Percentiles rank a stretch among this genome's conserved stretches.
phyloP scores from a whole-genome alignment of 2,329 filamentous ascomycete species.

The Geosmithia putterillii region DNA sequence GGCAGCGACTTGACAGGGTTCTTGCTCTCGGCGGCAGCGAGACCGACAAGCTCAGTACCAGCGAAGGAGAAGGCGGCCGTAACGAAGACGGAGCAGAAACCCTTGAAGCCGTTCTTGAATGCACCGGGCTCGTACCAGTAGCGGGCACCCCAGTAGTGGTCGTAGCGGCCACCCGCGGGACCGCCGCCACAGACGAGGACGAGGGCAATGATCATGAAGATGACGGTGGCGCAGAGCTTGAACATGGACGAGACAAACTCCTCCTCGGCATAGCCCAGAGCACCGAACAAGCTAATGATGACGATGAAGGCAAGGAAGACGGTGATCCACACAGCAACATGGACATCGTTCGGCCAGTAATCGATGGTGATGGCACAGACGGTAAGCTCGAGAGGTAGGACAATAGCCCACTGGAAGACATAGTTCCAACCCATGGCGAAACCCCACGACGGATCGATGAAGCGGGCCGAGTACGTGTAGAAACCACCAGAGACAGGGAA shows the following conservation, averaged over 20 bases:
- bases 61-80: conserved; percentile 57
- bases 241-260: conserved; percentile 40
- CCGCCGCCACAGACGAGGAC: conserved; percentile 43
- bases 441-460: conserved; percentile 46
- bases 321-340: conserved; percentile 34
- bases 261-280: conserved; percentile 35
- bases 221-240: conserved; percentile 39
- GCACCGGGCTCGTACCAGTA: conserved; percentile 28
- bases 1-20: conserved; percentile 60
- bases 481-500: conserved; percentile 48
- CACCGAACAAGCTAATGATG: conserved; percentile 37
- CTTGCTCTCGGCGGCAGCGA: conserved; percentile 52
- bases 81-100: conserved; percentile 54
- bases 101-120: conserved; percentile 58
- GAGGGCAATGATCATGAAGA: conserved; percentile 46
- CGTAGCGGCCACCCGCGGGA: conserved; percentile 26
- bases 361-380: conserved; percentile 36
- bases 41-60: conserved; percentile 54
- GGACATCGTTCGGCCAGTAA: conserved; percentile 34
- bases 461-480: conserved; percentile 45
- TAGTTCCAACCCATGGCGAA: conserved; percentile 41
- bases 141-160: conserved; percentile 25
- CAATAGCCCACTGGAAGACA: conserved; percentile 33
- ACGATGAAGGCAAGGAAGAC: conserved; percentile 35
- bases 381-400: conserved; percentile 33